phyloP scores from a whole-genome alignment of 2,329 filamentous ascomycete genomes.

The Septoria petroselini region DNA sequence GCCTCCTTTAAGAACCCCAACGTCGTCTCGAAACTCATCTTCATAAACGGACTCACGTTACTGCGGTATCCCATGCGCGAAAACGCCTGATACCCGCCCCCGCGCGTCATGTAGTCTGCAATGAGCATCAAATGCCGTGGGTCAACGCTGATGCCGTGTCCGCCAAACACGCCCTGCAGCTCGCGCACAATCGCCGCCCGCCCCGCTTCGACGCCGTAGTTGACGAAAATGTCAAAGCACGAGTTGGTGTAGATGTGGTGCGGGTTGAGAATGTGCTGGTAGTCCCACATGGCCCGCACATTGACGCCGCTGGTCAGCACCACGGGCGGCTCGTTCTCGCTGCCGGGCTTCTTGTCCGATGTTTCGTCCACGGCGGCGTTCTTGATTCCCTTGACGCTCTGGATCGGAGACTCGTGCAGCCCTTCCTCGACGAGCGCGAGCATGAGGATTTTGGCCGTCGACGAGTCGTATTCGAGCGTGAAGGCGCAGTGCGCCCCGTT shows the following conservation, averaged over 20 bases:
- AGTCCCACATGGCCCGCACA: slow-evolving; percentile 83
- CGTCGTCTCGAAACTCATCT: slow-evolving; percentile 99
- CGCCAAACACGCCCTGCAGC: slow-evolving; percentile 77
- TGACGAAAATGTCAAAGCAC: slow-evolving; percentile 75
- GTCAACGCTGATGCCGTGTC: slow-evolving; percentile 90
- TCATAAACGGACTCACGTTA: slow-evolving; percentile 87
- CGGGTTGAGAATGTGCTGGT: slow-evolving; percentile 79
- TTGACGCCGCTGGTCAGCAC: slow-evolving; percentile 85
- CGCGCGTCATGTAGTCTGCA: slow-evolving; percentile 95
- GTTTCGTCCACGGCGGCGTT: slow-evolving; percentile 65
- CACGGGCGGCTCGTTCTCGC: slow-evolving; percentile 42
- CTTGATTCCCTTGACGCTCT: slow-evolving; percentile 76
- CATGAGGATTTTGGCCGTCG: slow-evolving; percentile 87
- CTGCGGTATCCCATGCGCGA: slow-evolving; percentile 83
- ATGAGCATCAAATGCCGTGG: slow-evolving; percentile 91
- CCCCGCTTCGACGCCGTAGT: slow-evolving; percentile 92
- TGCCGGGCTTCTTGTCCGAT: slow-evolving; percentile 52
- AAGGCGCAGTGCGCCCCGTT: slow-evolving; percentile 73
- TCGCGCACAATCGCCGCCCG: slow-evolving; percentile 83
- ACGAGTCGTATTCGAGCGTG: slow-evolving; percentile 75
- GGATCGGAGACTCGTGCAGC: slow-evolving; percentile 74
- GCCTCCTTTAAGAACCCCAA: slow-evolving; percentile 90
- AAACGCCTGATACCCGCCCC: slow-evolving; percentile 84
- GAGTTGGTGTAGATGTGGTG: slow-evolving; percentile 89
- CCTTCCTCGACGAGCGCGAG: slow-evolving; percentile 83